These are phyloP conservation scores for Suillus brevipes DNA, from an alignment of 768 basidiomycete species.

Conservation along the genomic window DNA sequence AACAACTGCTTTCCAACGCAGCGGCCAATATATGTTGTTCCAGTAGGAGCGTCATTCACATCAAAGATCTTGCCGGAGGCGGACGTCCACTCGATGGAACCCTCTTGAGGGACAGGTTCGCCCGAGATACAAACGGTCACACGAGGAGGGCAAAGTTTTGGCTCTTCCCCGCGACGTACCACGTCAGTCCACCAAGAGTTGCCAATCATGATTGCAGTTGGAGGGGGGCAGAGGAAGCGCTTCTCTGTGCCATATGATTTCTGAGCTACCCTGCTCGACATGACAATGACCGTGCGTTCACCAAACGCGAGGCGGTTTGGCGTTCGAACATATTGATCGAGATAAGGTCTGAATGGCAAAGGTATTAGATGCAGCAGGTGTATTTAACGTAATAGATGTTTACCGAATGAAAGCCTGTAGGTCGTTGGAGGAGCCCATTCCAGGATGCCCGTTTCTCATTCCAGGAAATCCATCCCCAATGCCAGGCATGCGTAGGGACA, in stretches of 20 bases:
- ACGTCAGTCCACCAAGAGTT: constrained; percentile 94
- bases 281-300: constrained; percentile 91
- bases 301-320: constrained; percentile 87
- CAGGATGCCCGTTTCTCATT: constrained; percentile 59
- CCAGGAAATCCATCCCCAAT: constrained; percentile 64
- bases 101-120: constrained; percentile 83
- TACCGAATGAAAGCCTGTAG: constrained; percentile 81
- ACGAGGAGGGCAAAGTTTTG: constrained; percentile 73
- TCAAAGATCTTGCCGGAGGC: constrained; percentile 85
- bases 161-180: constrained; percentile 69
- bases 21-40: constrained; percentile 88
- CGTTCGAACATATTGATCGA: constrained; percentile 84
- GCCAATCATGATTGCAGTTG: constrained; percentile 91
- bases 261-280: constrained; percentile 98
- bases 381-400: constrained; percentile 24
- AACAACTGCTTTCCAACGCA: constrained; percentile 94
- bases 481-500: constrained; percentile 60
- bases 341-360: constrained; percentile 56
- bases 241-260: constrained; percentile 98
- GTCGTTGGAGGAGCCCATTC: constrained; percentile 66
- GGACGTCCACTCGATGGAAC: constrained; percentile 84
- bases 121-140: constrained; percentile 92
- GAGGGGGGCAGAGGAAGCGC: constrained; percentile 91
- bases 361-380: constrained; percentile 17
- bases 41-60: constrained; percentile 71